A percentile compares a stretch with the other conserved stretches of the same genome.
phyloP scores from a whole-genome alignment of 1,284 basidiomycete species.

The Apiotrichum porosum region DNA sequence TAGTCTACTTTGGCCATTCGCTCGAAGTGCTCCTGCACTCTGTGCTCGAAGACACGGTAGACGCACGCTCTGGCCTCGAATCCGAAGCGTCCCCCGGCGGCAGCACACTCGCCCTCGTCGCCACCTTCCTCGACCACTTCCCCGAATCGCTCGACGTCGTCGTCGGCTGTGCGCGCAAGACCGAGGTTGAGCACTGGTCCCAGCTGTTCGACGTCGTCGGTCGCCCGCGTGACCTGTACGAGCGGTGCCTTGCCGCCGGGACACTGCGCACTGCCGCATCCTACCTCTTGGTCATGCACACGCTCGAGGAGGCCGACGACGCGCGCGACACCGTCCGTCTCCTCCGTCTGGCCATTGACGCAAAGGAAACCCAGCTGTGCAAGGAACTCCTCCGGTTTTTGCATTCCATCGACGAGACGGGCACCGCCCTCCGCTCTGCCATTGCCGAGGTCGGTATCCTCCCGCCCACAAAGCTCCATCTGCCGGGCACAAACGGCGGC shows the following conservation, averaged over 20 bases:
- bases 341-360: conserved; percentile 65
- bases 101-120: conserved; percentile 61
- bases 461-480: no score
- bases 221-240: conserved; percentile 82
- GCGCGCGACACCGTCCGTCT: conserved; percentile 74
- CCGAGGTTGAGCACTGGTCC: conserved; percentile 86
- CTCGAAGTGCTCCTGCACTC: conserved; percentile 91
- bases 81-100: not conserved
- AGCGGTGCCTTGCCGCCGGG: conserved; percentile 73
- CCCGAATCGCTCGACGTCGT: conserved; percentile 85
- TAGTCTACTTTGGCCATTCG: conserved; percentile 91
- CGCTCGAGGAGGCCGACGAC: conserved; percentile 80
- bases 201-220: conserved; percentile 86
- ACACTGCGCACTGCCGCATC: conserved; percentile 85
- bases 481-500: no score
- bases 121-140: conserved; percentile 94
- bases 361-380: conserved; percentile 55
- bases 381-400: conserved; percentile 87
- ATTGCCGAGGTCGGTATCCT: conserved; percentile 40
- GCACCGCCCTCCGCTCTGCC: conserved; percentile 57
- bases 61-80: conserved; percentile 17
- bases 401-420: conserved; percentile 81
- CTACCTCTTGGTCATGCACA: conserved; percentile 89
- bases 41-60: conserved; percentile 85
- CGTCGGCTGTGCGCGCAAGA: conserved; percentile 94